Conservation (phyloP, 2,329 filamentous ascomycete genomes). For the Aspergillus fumigatus region DNA sequence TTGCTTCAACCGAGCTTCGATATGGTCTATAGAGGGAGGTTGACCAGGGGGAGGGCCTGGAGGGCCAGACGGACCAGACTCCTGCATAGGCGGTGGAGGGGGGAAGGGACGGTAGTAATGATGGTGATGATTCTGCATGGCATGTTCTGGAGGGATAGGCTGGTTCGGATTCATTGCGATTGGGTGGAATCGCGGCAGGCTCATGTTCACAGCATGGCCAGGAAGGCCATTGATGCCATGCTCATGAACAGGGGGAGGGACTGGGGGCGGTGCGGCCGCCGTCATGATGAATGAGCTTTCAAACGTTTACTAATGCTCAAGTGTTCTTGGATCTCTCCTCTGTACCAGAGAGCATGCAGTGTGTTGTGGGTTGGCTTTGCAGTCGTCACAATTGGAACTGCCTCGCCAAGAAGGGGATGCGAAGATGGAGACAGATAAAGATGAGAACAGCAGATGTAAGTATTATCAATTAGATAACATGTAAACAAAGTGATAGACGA, state of each 20-base stretch:
- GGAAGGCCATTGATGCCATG: slow-evolving; percentile 25
- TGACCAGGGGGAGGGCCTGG: slow-evolving; percentile 20
- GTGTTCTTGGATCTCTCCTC: neutral
- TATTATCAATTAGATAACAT: slow-evolving; percentile 5
- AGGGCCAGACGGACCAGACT: slow-evolving; percentile 21
- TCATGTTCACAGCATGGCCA: slow-evolving; percentile 25
- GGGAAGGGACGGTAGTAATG: slow-evolving; percentile 27
- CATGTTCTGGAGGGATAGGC: slow-evolving; percentile 29
- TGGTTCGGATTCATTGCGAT: slow-evolving; percentile 39
- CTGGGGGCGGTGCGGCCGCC: slow-evolving; percentile 29
- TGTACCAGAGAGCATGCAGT: neutral
- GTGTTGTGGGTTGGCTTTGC: neutral
- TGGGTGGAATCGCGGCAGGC: slow-evolving; percentile 36
- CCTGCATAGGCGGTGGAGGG: slow-evolving; percentile 26
- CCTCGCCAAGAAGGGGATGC: neutral
- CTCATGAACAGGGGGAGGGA: slow-evolving; percentile 30
- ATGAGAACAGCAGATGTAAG: neutral
- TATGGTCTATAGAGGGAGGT: slow-evolving; percentile 32
- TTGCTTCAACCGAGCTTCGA: slow-evolving; percentile 35
- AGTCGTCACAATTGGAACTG: neutral
- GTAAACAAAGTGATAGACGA: neutral
- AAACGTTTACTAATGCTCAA: neutral
- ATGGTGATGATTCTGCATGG: slow-evolving; percentile 30
- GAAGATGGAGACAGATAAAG: neutral
- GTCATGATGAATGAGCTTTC: slow-evolving; percentile 26